Conservation (phyloP, 768 basidiomycete species). For the Phlegmacium glaucopus region DNA sequence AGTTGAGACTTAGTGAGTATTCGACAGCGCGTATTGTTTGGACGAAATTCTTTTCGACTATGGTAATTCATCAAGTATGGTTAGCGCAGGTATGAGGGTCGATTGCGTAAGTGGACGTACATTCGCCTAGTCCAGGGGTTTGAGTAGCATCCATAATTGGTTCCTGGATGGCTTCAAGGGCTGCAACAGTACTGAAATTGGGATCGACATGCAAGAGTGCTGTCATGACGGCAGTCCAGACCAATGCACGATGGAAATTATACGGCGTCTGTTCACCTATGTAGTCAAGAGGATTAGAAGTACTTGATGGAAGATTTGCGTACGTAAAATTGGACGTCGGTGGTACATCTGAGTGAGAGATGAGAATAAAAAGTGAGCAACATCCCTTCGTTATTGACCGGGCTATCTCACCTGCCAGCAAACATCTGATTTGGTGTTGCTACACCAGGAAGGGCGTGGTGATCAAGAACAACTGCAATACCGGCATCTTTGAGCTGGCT, state of each 20-base stretch:
- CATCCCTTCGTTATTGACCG: too few species aligned
- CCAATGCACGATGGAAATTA: constrained; percentile 74
- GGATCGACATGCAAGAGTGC: constrained; percentile 67
- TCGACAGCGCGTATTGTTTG: constrained; percentile 65
- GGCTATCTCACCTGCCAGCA: constrained; percentile 64
- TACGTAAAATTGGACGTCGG: constrained; percentile 72
- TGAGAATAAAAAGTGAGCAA: constrained; percentile 5
- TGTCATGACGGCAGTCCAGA: constrained; percentile 85
- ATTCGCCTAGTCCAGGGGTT: constrained; percentile 70
- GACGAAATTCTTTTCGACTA: constrained; percentile 73
- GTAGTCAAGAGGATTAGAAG: neutral
- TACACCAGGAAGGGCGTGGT: constrained; percentile 72
- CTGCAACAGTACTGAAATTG: constrained; percentile 58
- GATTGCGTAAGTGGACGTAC: constrained; percentile 34
- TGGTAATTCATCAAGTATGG: neutral
- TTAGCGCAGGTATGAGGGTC: neutral
- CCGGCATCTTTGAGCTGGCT: constrained; percentile 56
- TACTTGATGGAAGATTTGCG: constrained; percentile 5
- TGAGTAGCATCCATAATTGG: constrained; percentile 68
- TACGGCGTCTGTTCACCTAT: constrained; percentile 45
- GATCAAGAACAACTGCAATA: constrained; percentile 62
- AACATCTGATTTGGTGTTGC: constrained; percentile 60
- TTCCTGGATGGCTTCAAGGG: constrained; percentile 78
- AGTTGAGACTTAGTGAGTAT: constrained; percentile 55
- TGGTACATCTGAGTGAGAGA: constrained; percentile 50